Evolutionary conservation across 78 protist genomes (phyloP), one percentile per base, ranked within the genome.

Genomic region (Dictyostelium firmibasis): DNA sequence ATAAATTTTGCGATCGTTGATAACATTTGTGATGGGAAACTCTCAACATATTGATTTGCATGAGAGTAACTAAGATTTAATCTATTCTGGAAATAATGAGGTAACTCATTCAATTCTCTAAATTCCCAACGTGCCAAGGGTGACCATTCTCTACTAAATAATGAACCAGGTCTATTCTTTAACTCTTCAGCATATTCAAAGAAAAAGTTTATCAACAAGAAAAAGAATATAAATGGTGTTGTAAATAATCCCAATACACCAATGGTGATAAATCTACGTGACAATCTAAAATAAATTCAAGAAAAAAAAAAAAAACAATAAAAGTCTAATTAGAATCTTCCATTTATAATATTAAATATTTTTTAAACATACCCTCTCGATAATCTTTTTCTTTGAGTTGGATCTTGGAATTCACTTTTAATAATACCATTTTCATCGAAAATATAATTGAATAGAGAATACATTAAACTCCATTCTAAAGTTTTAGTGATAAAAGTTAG

Each of bases 51-150:
- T 62, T 41, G 70, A 83, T 96, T 91, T 3, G 97, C 97, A 41
- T 89, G 96, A 3, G 75, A 33, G 36, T 78, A 91, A 18, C 93
- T 81, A 3, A 96, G 81, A 79, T 81, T 96, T 60, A 96, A 82
- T 79, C 97, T 83, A 50, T 50, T 77, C 36, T 97, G 92, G 67
- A 97, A 98, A 36, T 92, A 70, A 64, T 98, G 98, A 7, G 98
- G 97, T 62, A 98, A 43, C 41, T 98, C 98, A 78, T 98, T 98
- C 47, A 96, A 96, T 70, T 98, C 98, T 43, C 98, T 83, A 41
- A 96, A 85, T 35, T 57, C 67, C 98, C 98, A 98, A 33, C 91
- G 79, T 25, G 98, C 95, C 33, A 91, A 84, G 9, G 97, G 93
- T 9, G 98, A 82, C 98, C 98, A 98, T 74, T 97, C 95, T 60